These are phyloP conservation scores for Setaria viridis DNA, from an alignment of 202 grass and related monocot genomes.

Conservation along the genomic window DNA sequence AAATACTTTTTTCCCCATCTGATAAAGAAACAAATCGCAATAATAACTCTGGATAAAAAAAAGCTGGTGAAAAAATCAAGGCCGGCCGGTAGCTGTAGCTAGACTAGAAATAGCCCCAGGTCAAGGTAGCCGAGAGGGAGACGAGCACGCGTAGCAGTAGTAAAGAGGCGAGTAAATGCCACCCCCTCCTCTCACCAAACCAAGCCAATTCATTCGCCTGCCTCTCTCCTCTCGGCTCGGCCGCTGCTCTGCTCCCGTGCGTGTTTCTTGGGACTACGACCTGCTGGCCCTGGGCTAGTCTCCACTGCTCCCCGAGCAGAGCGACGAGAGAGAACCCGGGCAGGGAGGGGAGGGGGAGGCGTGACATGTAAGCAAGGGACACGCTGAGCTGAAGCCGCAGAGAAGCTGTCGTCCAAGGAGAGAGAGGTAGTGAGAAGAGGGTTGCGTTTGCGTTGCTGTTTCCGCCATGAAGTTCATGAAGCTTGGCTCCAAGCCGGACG, in stretches of 20 bases:
- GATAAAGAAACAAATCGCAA: slow-evolving; percentile 23
- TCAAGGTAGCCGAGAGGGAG: slow-evolving; percentile 9
- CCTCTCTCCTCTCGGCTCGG: not conserved
- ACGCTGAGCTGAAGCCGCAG: slow-evolving; percentile 46
- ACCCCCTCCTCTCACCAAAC: slow-evolving; percentile 40
- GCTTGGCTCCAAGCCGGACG: slow-evolving; percentile 94
- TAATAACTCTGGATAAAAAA: not conserved
- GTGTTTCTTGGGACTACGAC: slow-evolving; percentile 53
- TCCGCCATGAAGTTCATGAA: slow-evolving; percentile 98
- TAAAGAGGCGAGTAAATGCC: slow-evolving; percentile 54
- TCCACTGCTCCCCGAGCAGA: slow-evolving; percentile 36
- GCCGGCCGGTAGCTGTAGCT: not conserved
- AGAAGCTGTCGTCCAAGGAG: slow-evolving; percentile 39
- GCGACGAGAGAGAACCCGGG: slow-evolving; percentile 6
- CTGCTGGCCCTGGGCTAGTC: slow-evolving; percentile 18
- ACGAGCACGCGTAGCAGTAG: slow-evolving; percentile 28
- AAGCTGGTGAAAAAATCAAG: not conserved
- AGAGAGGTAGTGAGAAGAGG: not conserved
- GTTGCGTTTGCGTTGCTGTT: not conserved
- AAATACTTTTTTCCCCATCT: not conserved
- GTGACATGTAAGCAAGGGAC: slow-evolving; percentile 51
- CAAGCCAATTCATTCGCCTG: not conserved
- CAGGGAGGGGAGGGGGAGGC: slow-evolving; percentile 24
- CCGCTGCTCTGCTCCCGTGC: slow-evolving; percentile 26
- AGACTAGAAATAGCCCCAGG: not conserved